Evolutionary conservation across 169 alveolate genomes (phyloP), one percentile per base, ranked within the genome.

Genomic region (Plasmodium chabaudi): DNA sequence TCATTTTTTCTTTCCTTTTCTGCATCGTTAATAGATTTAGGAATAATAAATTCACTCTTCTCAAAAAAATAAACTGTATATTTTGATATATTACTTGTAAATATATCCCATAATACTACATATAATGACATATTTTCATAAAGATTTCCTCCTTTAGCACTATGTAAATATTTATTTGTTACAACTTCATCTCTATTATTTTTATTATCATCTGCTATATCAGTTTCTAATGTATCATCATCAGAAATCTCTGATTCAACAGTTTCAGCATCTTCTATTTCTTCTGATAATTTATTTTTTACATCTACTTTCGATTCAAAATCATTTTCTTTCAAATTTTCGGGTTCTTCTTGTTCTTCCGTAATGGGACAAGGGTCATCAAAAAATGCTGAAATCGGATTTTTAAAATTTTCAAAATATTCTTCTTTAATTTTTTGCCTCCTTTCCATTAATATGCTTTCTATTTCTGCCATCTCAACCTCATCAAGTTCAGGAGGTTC

Each of bases 71-170:
- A 23, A 17, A 72, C 75, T 2, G 89, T 87, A 61, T 77, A 74
- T n/a, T 88, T 64, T n/a, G 88, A 63, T 57, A 65, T 72, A 17
- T 17, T 51, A 9, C 72, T 57, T 51, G 88, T 74, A 57, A 86
- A 59, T 21, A 86, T 70, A 59, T 86, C 91, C 91, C 91, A 86
- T 12, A 86, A 65, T 34, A 86, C 77, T 44, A 70, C 69, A 86
- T 70, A 86, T n/a, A 86, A 25, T 19, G 87, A 86, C 79, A 86
- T 42, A 25, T 70, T 42, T 69, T 61, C 87, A 44, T 86, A 86
- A 21, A 55, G 59, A 55, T 25, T 59, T 10, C 68, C 42, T 34
- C 25, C 60, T 7, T 34, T 23, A 27, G 61, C 23, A 49, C 61
- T 47, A 55, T 86, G 71, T 19, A 70, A 9, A 47, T 86, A 86